phyloP scores from a whole-genome alignment of 805 yeast genomes.

The Ogataea pignaliae region DNA sequence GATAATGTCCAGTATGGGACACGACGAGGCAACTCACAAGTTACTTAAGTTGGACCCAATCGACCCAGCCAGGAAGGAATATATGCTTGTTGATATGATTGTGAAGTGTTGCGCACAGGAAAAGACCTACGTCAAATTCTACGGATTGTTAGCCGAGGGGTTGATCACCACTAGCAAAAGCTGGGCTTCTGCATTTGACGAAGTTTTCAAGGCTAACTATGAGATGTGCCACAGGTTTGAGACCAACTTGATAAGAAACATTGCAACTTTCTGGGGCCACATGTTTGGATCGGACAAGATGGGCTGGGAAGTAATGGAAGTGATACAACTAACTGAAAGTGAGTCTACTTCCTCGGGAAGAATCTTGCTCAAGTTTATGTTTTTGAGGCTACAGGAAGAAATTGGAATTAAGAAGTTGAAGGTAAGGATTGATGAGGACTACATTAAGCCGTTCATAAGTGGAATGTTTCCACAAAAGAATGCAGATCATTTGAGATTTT shows the following conservation, averaged over 20 bases:
- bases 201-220: conserved; percentile 54
- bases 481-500: conserved; percentile 56
- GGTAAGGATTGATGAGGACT: conserved; percentile 47
- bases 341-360: conserved; percentile 79
- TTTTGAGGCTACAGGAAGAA: conserved; percentile 76
- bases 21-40: conserved; percentile 92
- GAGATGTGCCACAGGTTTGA: conserved; percentile 60
- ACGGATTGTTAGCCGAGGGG: conserved; percentile 71
- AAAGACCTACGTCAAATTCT: conserved; percentile 78
- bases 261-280: conserved; percentile 86
- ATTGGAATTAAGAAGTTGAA: conserved; percentile 54
- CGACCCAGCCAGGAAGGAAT: conserved; percentile 39
- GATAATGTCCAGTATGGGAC: conserved; percentile 83
- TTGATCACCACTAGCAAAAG: conserved; percentile 43
- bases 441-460: conserved; percentile 40
- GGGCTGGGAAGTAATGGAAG: conserved; percentile 56
- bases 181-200: conserved; percentile 57
- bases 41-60: conserved; percentile 47
- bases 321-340: conserved; percentile 58
- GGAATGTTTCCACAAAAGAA: conserved; percentile 66
- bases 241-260: conserved; percentile 66
- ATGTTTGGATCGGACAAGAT: conserved; percentile 65
- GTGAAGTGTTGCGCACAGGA: conserved; percentile 82
- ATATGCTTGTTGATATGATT: conserved; percentile 63
- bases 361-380: conserved; percentile 73